Base-by-base conservation (phyloP, 495 filamentous ascomycete genomes). In the Penicillium arizonense region DNA sequence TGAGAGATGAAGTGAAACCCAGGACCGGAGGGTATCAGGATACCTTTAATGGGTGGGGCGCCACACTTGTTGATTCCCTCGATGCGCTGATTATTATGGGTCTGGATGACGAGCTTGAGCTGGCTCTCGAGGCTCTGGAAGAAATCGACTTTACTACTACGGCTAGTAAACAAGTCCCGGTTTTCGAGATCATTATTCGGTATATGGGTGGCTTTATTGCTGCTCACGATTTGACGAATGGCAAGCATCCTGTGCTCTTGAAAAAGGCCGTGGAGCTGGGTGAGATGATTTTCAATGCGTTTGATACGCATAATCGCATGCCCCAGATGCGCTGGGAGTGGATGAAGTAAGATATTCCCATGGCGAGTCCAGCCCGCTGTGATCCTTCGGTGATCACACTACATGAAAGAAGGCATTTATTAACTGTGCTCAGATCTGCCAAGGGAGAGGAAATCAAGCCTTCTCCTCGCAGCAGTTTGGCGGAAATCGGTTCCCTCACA, bases 251-350 rank as follows among this genome's bases (percentile, higher is more conserved):
- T 10, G 76, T 86, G 20, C 73, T 99, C 28, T 75, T 99, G 33
- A 79, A 87, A 50, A 97, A 97, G 68, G 92, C 94, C 1, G 75
- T 82, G 8, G 90, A 96, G 67, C 74, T 99, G 35, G 95, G 83
- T 9, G 89, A 96, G 52, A 80, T 99, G 45, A 70, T 98, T 32
- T 96, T 91, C 74, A 83, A 88, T 51, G 86, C 89, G 8, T 99
- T 99, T 67, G 94, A 99, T 66, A 97, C 94, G 12, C 89, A 90
- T 2, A 97, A 97, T 63, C 80, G 90, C 47, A 95, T 99, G 90
- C 94, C 93, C 9, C 65, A 89, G 47, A 79, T 79, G 34, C 71
- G 77, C 47, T 85, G 75, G 77, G 58, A 75, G 36, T 80, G 76
- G 69, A 71, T 75, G 24, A 69, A 62, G 70, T 73, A 47, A 30